A percentile compares a stretch with the other conserved stretches of the same genome.
Conservation (phyloP, 495 filamentous ascomycete genomes). For the Lasiosphaeria miniovina region DNA sequence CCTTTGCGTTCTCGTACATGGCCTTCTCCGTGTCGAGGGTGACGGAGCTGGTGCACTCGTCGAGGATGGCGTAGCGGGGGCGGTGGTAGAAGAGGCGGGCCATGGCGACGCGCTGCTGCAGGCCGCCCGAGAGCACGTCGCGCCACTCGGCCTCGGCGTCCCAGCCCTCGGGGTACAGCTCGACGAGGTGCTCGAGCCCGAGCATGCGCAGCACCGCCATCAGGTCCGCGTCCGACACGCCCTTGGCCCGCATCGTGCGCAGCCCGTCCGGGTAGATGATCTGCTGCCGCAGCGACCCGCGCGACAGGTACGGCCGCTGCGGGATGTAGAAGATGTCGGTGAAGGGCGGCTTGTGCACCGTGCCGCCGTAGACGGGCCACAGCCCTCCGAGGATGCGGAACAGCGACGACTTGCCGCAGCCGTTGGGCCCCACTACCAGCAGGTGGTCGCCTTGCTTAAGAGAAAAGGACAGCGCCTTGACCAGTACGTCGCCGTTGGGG, state of each 20-base stretch:
- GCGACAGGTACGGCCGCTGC: conserved; percentile 87
- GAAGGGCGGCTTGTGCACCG: conserved; percentile 82
- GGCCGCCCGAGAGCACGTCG: conserved; percentile 80
- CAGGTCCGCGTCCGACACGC: conserved; percentile 79
- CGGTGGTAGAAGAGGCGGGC: conserved; percentile 93
- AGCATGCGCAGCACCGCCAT: conserved; percentile 71
- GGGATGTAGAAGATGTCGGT: conserved; percentile 97
- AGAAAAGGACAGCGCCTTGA: conserved; percentile 78
- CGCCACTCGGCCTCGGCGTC: conserved; percentile 97
- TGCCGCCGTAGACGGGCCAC: conserved; percentile 98
- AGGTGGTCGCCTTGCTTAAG: conserved; percentile 85
- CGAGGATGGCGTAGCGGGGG: conserved; percentile 88
- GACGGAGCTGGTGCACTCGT: conserved; percentile 92
- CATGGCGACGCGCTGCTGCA: conserved; percentile 98
- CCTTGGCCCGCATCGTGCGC: conserved; percentile 79
- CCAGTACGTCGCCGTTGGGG: conserved; percentile 89
- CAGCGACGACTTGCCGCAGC: conserved; percentile 91
- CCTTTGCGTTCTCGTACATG: conserved; percentile 97
- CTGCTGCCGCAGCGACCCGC: conserved; percentile 86
- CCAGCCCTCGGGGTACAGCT: conserved; percentile 74
- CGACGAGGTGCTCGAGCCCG: conserved; percentile 79
- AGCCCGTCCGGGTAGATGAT: conserved; percentile 94
- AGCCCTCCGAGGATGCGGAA: conserved; percentile 95
- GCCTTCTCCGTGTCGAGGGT: conserved; percentile 89
- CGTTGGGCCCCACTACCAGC: conserved; percentile 93